phyloP scores from a whole-genome alignment of 2,329 filamentous ascomycete species.

The Pleomassaria siparia region DNA sequence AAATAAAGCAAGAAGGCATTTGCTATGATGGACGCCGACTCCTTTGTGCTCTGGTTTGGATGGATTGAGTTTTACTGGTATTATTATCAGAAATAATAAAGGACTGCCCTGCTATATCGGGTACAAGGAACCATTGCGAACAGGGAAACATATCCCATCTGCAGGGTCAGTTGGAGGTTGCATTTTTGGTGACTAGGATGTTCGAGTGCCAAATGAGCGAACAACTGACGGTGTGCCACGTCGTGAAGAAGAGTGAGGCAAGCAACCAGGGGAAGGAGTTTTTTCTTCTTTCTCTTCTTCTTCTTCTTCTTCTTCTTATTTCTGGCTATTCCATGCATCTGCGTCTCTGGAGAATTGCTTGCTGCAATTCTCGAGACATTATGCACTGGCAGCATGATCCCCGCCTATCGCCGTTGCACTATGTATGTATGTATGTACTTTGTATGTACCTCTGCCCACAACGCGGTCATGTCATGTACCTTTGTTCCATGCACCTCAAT shows the following conservation, averaged over 20 bases:
- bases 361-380: constrained; percentile 20
- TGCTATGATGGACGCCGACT: neutral
- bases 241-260: constrained; percentile 33
- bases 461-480: no score
- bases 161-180: no score
- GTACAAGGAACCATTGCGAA: no score
- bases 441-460: no score
- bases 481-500: neutral
- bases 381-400: constrained; percentile 19
- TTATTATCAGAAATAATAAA: neutral
- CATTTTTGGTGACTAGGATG: neutral
- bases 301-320: no score
- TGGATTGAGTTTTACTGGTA: neutral
- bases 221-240: constrained; percentile 30
- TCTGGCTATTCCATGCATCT: constrained; percentile 30
- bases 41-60: neutral
- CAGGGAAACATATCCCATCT: no score
- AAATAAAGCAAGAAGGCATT: neutral
- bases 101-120: no score
- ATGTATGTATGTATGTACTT: no score
- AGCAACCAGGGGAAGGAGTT: no score
- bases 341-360: constrained; percentile 28
- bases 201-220: constrained; percentile 18
- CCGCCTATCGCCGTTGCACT: no score
- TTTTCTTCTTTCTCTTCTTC: no score